Conservation (phyloP, 371 early-diverging fungal species). For the Mortierella sp. region DNA sequence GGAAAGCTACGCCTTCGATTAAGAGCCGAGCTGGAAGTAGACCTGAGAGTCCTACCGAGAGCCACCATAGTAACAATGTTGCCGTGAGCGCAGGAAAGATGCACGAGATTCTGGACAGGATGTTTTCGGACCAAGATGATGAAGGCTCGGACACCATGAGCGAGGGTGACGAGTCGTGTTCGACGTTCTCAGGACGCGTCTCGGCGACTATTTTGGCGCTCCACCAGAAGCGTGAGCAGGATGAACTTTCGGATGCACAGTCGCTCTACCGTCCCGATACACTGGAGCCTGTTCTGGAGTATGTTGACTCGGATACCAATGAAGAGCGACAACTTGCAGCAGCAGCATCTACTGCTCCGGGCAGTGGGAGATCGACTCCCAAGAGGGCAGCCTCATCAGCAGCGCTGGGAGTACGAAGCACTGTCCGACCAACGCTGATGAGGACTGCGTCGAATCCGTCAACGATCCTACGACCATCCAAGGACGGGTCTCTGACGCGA, state of each 20-base stretch:
- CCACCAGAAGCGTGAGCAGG: constrained; percentile 41
- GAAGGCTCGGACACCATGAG: constrained; percentile 43
- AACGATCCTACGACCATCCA: constrained; percentile 24
- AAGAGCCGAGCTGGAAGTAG: constrained; percentile 36
- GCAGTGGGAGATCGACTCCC: constrained; percentile 11
- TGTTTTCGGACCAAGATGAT: constrained; percentile 54
- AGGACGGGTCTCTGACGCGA: constrained; percentile 26
- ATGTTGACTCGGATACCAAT: constrained; percentile 11
- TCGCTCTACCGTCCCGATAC: constrained; percentile 41
- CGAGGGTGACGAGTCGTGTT: constrained; percentile 40
- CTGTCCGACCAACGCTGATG: constrained; percentile 12
- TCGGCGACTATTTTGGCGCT: constrained; percentile 52
- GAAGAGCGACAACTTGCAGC: not conserved
- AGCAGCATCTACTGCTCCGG: not conserved
- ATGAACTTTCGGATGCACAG: constrained; percentile 37
- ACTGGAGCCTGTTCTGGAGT: constrained; percentile 41
- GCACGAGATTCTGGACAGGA: constrained; percentile 57
- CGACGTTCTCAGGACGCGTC: constrained; percentile 50
- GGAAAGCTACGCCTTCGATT: constrained; percentile 24
- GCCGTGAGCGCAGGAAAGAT: constrained; percentile 49
- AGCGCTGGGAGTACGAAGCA: not conserved
- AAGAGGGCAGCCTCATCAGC: constrained; percentile 10
- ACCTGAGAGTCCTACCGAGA: constrained; percentile 52
- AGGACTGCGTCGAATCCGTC: constrained; percentile 25
- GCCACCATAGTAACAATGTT: constrained; percentile 42